Percentiles rank a stretch among this genome's conserved stretches.
Evolutionary conservation across 2,329 filamentous ascomycete genomes (phyloP).

Genomic region (Pseudodiploospora longispora): DNA sequence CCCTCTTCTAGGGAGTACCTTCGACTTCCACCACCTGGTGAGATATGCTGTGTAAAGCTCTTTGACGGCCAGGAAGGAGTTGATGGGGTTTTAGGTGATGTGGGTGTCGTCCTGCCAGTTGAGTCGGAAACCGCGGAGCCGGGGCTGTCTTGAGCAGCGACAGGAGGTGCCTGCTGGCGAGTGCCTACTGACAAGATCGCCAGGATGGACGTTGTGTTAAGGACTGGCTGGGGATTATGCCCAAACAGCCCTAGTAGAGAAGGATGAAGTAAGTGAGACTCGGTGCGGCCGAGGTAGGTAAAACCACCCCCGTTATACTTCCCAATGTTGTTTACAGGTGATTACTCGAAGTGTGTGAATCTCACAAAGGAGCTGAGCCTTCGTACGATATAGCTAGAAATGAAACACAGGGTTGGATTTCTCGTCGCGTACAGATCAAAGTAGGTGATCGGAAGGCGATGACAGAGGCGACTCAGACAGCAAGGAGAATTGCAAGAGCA

Average conservation of each 20-base stretch:
- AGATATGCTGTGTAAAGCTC: slow-evolving; percentile 14
- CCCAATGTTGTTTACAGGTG: too few species aligned
- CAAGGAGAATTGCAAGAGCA: too few species aligned
- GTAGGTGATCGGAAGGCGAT: too few species aligned
- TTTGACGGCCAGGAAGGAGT: slow-evolving; percentile 24
- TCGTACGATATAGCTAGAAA: too few species aligned
- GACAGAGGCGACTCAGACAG: too few species aligned
- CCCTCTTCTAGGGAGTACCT: slow-evolving; percentile 13
- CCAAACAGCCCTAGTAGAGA: slow-evolving; percentile 24
- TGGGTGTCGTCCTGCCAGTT: slow-evolving; percentile 22
- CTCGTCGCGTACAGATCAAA: too few species aligned
- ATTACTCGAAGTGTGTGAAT: too few species aligned
- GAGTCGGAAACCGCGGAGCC: slow-evolving; percentile 24
- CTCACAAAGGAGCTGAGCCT: too few species aligned
- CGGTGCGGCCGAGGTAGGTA: too few species aligned
- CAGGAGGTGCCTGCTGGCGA: slow-evolving; percentile 26
- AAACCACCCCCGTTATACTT: too few species aligned
- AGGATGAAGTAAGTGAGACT: too few species aligned
- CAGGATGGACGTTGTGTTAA: slow-evolving; percentile 20
- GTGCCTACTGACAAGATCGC: slow-evolving; percentile 23
- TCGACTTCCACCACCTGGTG: slow-evolving; percentile 15
- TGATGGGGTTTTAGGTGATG: slow-evolving; percentile 26
- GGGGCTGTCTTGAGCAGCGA: slow-evolving; percentile 21
- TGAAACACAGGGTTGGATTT: too few species aligned
- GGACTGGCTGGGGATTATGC: slow-evolving; percentile 24